Evolutionary conservation across 2,329 filamentous ascomycete species (phyloP).

Genomic region (Fusarium hostae): DNA sequence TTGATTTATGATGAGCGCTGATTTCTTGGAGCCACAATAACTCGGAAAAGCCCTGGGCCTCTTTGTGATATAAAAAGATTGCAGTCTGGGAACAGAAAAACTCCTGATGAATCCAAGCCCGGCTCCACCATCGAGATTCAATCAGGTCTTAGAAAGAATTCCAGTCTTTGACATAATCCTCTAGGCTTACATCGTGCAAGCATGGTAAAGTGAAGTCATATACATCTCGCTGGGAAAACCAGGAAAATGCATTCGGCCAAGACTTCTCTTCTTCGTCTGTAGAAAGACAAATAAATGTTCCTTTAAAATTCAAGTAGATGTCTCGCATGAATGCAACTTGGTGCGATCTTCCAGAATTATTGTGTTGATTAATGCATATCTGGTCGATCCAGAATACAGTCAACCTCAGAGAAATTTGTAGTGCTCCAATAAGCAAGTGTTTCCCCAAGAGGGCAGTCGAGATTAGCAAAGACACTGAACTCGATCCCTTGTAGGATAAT

Average conservation of each 20-base stretch:
- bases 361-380: not conserved
- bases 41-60: not conserved
- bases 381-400: not conserved
- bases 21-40: not conserved
- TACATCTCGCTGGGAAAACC: not conserved
- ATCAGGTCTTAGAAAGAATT: not conserved
- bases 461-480: not conserved
- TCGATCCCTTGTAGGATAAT: not conserved
- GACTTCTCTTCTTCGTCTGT: rapidly evolving
- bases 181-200: no score
- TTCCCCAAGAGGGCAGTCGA: not conserved
- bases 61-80: rapidly evolving
- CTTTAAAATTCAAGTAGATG: not conserved
- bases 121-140: not conserved
- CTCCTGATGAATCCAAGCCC: not conserved
- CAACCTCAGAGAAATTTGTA: not conserved
- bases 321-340: not conserved
- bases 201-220: no score
- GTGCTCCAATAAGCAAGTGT: not conserved
- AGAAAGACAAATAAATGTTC: not conserved
- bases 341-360: not conserved
- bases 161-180: not conserved
- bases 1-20: no score
- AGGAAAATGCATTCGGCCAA: not conserved
- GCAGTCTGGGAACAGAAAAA: not conserved